Evolutionary conservation across 140 eudicot species (phyloP).

Genomic region (Cichorium intybus): DNA sequence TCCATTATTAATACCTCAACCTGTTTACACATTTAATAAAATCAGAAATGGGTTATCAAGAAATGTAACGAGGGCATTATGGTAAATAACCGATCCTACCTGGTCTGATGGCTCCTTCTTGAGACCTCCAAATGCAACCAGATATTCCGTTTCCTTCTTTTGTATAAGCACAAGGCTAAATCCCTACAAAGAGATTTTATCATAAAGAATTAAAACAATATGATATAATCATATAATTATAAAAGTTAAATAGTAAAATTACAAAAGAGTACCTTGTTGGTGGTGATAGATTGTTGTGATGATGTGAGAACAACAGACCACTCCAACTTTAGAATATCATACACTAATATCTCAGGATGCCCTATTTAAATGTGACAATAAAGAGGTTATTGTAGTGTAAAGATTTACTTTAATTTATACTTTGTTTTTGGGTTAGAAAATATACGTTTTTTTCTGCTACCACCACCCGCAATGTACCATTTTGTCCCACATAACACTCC

Average conservation of each 20-base stretch:
- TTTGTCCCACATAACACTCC: constrained; percentile 93
- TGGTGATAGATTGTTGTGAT: constrained; percentile 68
- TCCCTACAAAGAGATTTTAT: constrained; percentile 46
- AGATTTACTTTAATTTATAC: background rate
- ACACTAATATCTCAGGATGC: constrained; percentile 73
- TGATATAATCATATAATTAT: background rate
- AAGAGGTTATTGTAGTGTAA: background rate
- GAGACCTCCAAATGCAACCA: constrained; percentile 94
- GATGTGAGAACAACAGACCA: constrained; percentile 81
- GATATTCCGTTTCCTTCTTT: constrained; percentile 68
- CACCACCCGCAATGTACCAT: constrained; percentile 98
- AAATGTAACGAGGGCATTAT: background rate
- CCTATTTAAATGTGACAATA: constrained; percentile 41
- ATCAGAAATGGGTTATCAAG: background rate
- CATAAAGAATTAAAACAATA: background rate
- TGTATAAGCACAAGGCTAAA: constrained; percentile 87
- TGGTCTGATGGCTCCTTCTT: constrained; percentile 94
- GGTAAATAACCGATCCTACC: constrained; percentile 34
- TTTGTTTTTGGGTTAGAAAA: background rate
- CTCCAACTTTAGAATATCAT: constrained; percentile 73
- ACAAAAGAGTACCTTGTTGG: constrained; percentile 58
- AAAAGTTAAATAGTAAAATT: background rate
- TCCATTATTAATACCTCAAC: constrained; percentile 79
- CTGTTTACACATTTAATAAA: constrained; percentile 29
- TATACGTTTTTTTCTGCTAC: constrained; percentile 86